Evolutionary conservation across 768 basidiomycete species (phyloP).

Genomic region (Mycena leptocephala): DNA sequence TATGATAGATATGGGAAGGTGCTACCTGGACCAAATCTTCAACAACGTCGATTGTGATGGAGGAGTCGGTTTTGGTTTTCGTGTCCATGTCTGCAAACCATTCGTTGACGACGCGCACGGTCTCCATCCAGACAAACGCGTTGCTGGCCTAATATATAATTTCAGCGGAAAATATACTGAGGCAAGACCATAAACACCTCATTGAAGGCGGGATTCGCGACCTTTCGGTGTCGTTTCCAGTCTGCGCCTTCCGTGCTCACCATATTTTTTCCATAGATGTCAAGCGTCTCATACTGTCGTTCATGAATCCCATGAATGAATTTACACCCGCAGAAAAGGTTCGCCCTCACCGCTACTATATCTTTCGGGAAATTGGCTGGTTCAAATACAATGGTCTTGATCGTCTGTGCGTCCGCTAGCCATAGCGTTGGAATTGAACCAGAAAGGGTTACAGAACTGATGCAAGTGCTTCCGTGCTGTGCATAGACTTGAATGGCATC

Average conservation of each 20-base stretch:
- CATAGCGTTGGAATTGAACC: constrained; percentile 53
- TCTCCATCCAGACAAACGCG: constrained; percentile 66
- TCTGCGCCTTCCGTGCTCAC: constrained; percentile 58
- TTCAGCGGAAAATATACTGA: not conserved
- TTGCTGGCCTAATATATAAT: constrained; percentile 55
- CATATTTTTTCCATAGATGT: constrained; percentile 52
- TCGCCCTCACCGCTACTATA: constrained; percentile 51
- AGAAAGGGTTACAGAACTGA: constrained; percentile 54
- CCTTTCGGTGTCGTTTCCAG: constrained; percentile 65
- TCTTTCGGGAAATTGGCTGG: constrained; percentile 59
- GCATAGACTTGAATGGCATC: constrained; percentile 50
- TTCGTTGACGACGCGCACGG: constrained; percentile 55
- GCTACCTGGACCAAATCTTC: too few relatives aligned
- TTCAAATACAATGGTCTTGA: constrained; percentile 54
- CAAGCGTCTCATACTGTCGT: constrained; percentile 3
- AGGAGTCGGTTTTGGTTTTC: not conserved
- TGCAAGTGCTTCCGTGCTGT: constrained; percentile 56
- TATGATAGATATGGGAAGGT: too few relatives aligned
- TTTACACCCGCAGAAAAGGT: not conserved
- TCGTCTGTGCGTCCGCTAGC: constrained; percentile 62
- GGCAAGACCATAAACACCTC: constrained; percentile 51
- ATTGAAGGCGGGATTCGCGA: constrained; percentile 66
- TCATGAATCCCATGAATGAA: not conserved
- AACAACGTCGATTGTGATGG: too few relatives aligned
- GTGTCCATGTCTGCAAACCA: constrained; percentile 60